A percentile compares a stretch with the other conserved stretches of the same genome.
Conservation (phyloP, 371 early-diverging fungal species). For the Haplosporangium sp. region DNA sequence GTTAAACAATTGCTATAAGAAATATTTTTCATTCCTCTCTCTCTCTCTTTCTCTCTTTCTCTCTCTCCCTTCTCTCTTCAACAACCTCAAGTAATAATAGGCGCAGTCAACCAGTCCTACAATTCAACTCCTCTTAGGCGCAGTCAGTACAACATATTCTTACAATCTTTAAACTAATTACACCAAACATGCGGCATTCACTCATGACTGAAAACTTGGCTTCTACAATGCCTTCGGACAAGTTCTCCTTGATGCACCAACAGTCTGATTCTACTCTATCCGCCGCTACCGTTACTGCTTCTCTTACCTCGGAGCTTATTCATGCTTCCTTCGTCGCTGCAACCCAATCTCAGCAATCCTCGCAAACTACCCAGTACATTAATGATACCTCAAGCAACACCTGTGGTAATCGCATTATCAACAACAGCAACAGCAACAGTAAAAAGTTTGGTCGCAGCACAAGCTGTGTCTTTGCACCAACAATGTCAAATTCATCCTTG, state of each 20-base stretch:
- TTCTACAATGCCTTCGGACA: slow-evolving; percentile 26
- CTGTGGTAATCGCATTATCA: background rate
- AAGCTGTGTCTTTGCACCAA: slow-evolving; percentile 24
- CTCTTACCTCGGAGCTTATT: slow-evolving; percentile 39
- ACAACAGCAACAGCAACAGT: background rate
- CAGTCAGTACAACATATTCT: background rate
- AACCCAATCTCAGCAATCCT: slow-evolving; percentile 2
- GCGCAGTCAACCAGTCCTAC: too few relatives aligned
- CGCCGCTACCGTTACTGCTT: slow-evolving; percentile 14
- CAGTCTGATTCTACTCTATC: slow-evolving; percentile 17
- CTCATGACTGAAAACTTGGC: slow-evolving; percentile 35
- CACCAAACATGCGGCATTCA: slow-evolving; percentile 30
- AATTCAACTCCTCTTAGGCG: too few relatives aligned
- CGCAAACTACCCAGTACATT: background rate
- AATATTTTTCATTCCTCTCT: background rate
- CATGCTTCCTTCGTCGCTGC: slow-evolving; percentile 41
- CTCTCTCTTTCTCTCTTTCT: background rate
- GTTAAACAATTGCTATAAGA: too few relatives aligned
- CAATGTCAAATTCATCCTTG: slow-evolving; percentile 31
- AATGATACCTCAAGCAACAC: background rate
- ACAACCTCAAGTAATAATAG: background rate
- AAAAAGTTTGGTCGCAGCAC: background rate
- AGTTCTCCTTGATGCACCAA: slow-evolving; percentile 29
- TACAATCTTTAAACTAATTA: background rate
- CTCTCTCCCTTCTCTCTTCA: background rate